These are phyloP conservation scores for Cladosporium austrohemisphaericum DNA, from an alignment of 2,329 filamentous ascomycete species.

Conservation along the genomic window DNA sequence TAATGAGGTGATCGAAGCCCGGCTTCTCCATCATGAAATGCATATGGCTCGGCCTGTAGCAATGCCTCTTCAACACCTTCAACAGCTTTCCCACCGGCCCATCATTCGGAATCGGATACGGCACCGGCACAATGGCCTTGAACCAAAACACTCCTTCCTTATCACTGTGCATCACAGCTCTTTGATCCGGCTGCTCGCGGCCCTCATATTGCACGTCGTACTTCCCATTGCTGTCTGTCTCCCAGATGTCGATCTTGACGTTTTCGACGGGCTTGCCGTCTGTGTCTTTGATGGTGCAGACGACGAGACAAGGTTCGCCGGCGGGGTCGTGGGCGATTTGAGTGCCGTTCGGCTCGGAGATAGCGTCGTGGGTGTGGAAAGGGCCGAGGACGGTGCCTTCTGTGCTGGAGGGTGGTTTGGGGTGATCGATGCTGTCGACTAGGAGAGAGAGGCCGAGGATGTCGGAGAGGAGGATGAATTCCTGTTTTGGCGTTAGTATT, in stretches of 20 bases:
- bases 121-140: slow-evolving; percentile 76
- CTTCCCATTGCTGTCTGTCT: slow-evolving; percentile 73
- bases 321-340: slow-evolving; percentile 64
- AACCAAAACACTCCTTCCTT: slow-evolving; percentile 77
- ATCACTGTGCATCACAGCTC: slow-evolving; percentile 68
- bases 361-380: slow-evolving; percentile 78
- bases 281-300: slow-evolving; percentile 69
- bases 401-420: slow-evolving; percentile 65
- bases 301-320: slow-evolving; percentile 66
- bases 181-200: slow-evolving; percentile 62
- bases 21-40: slow-evolving; percentile 86
- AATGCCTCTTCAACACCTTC: slow-evolving; percentile 64
- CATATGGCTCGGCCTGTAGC: slow-evolving; percentile 72
- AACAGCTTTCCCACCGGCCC: slow-evolving; percentile 61
- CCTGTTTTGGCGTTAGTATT: slow-evolving; percentile 20
- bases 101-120: slow-evolving; percentile 73
- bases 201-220: slow-evolving; percentile 77
- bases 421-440: slow-evolving; percentile 79
- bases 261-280: slow-evolving; percentile 58
- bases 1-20: slow-evolving; percentile 76
- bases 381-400: slow-evolving; percentile 79
- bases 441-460: slow-evolving; percentile 74
- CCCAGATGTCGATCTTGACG: slow-evolving; percentile 79
- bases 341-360: slow-evolving; percentile 53
- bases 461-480: slow-evolving; percentile 77